Evolutionary conservation across 768 basidiomycete genomes (phyloP), one percentile per base, ranked within the genome.

Genomic region (Leccinum incarnatum): DNA sequence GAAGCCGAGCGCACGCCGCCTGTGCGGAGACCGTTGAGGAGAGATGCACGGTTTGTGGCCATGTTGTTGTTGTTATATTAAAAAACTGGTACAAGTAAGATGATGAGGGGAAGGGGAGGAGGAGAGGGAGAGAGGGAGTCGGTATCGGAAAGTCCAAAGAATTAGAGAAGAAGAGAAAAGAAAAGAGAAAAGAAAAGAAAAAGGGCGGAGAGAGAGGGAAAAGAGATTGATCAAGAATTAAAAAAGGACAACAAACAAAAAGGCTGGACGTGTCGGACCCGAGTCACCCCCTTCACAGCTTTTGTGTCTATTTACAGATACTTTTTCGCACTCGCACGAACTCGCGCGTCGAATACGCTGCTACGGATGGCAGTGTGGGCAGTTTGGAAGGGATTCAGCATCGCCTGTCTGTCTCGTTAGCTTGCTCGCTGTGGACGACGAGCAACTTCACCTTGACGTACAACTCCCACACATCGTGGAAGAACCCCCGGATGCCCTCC

Each of bases 331-430:
- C 88, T 90, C 19, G 88, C 86, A 60, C 92, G 80, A 1, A 98
- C 88, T 46, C 91, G 83, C 5, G 78, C 78, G 70, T 98, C 95
- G 76, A 98, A 98, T 5, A 86, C 81, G 17, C 74, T 69, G 70
- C 90, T 95, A 57, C 87, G 83, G 65, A 98, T 93, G 49, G 80
- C 75, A 42, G 85, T 89, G 69, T 98, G 94, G 32, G 91, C 89
- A 4, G 89, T 92, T 66, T 98, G 92, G 76, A 99, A 99, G n/a
- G 97, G 96, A 68, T 97, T 99, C 74, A 97, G 56, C 78, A 85
- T 80, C 59, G 90, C 87, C 95, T 96, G 75, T 19, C 40, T 36
- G 55, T 7, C 29, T 49, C 29, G n/a, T 52, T 57, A 56, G 55
- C 10, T 11, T 4, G 25, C 2, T 21, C 46, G 7, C 5, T 0